Base-by-base conservation (phyloP, 352 stramenopile genomes). In the Phytopythium boreale region DNA sequence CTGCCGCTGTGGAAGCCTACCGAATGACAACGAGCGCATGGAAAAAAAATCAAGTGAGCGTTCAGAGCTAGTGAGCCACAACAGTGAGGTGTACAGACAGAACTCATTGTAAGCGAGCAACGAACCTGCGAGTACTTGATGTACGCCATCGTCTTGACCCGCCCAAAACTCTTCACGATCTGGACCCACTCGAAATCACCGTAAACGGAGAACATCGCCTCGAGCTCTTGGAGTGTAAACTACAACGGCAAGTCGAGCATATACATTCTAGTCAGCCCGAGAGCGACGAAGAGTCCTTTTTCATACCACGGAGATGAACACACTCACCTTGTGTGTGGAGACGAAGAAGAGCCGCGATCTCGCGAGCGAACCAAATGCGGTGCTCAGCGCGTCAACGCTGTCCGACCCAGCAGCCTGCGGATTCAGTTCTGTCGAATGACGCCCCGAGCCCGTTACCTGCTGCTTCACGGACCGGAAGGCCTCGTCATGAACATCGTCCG, bases 141-240 rank as follows among this genome's bases (percentile, higher is more conserved):
- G 46, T 95, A 95, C 15, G 87, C 87, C 87, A 95, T 95, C 2
- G 87, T 94, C 69, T 90, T 90, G n/a, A 94, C 56, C 26, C 81
- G 77, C 4, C 87, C 87, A 69, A 93, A 93, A 62, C 76, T 92
- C 61, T 83, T 86, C 26, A 89, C 79, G 12, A 88, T 62, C 37
- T 92, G 63, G 47, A 88, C 84, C 24, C 61, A 70, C 39, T 93
- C 82, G 52, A 95, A 87, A 65, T 92, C 73, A 3, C 85, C 79
- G 43, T 95, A 95, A 5, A 89, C 81, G 0, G 68, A 72, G 69
- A 95, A 95, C 79, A 95, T 93, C 1, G 87, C 85, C 29, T 92
- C 74, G 0, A 95, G 52, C 26, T 93, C 87, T 61, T 95, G 87
- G 31, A 74, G 59, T 7, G 85, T 94, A 43, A 92, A 94, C 83